Conservation (phyloP, 1,284 basidiomycete genomes). For the Trametes pubescens region DNA sequence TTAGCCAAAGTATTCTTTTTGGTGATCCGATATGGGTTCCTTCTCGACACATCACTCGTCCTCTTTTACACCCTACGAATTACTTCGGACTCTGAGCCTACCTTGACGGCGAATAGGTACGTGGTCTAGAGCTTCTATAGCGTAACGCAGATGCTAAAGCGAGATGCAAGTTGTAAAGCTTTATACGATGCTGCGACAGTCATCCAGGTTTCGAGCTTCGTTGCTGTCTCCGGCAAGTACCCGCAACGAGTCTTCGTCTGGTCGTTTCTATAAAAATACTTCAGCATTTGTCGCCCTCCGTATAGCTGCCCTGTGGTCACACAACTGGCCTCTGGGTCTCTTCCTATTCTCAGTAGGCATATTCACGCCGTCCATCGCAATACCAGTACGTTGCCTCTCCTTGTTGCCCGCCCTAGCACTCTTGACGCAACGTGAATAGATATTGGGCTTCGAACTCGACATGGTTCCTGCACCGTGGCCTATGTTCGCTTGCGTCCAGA, state of each 20-base stretch:
- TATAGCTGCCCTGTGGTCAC: conserved; percentile 11
- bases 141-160: not conserved
- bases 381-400: not conserved
- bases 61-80: conserved; percentile 2
- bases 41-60: not conserved
- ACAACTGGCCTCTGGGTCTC: conserved; percentile 1
- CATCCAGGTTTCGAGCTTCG: not conserved
- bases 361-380: not conserved
- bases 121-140: not conserved
- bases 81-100: not conserved
- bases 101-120: not conserved
- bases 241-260: not conserved
- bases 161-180: not conserved
- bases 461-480: conserved; percentile 6
- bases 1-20: conserved; percentile 2
- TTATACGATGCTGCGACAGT: not conserved
- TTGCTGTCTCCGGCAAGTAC: not conserved
- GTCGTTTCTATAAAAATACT: not conserved
- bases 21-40: not conserved
- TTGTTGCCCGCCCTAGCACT: too few relatives aligned
- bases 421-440: not conserved
- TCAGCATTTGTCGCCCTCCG: conserved; percentile 10
- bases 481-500: conserved; percentile 2
- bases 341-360: conserved; percentile 2
- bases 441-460: not conserved